These are phyloP conservation scores for Solanum bulbocastanum DNA, from an alignment of 257 asterid genomes.

Conservation along the genomic window DNA sequence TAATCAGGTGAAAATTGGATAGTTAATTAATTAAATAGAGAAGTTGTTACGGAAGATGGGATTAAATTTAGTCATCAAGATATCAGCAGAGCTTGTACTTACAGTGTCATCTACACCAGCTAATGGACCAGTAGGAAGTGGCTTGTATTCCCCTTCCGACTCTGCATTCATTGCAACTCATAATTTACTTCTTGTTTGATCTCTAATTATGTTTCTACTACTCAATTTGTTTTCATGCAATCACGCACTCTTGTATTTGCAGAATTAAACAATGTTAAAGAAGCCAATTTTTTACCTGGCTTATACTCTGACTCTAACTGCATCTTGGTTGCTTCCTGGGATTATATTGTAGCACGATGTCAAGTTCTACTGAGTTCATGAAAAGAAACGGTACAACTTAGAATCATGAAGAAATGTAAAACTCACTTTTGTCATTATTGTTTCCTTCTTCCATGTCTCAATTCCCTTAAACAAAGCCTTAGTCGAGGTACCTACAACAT, in stretches of 20 bases:
- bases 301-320: conserved; percentile 10
- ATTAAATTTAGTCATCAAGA: neutral
- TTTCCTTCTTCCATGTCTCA: conserved; percentile 34
- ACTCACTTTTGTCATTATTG: conserved; percentile 16
- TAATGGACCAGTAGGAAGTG: conserved; percentile 16
- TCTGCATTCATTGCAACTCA: conserved; percentile 7
- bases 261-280: neutral
- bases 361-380: neutral
- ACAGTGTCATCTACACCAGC: conserved; percentile 11
- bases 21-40: neutral
- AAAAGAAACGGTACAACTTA: neutral
- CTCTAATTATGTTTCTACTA: neutral
- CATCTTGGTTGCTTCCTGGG: conserved; percentile 17
- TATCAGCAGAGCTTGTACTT: neutral
- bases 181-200: neutral
- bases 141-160: conserved; percentile 22
- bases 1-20: neutral
- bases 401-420: neutral
- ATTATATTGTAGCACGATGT: too few relatives aligned
- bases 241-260: neutral
- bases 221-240: neutral
- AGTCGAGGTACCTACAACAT: conserved; percentile 19
- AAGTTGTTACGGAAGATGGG: neutral
- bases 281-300: conserved; percentile 1
- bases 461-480: conserved; percentile 27